Percentiles rank a stretch among this genome's conserved stretches.
These are phyloP conservation scores for Cutaneotrichosporon curvatum DNA, from an alignment of 1,284 basidiomycete species.

Conservation along the genomic window DNA sequence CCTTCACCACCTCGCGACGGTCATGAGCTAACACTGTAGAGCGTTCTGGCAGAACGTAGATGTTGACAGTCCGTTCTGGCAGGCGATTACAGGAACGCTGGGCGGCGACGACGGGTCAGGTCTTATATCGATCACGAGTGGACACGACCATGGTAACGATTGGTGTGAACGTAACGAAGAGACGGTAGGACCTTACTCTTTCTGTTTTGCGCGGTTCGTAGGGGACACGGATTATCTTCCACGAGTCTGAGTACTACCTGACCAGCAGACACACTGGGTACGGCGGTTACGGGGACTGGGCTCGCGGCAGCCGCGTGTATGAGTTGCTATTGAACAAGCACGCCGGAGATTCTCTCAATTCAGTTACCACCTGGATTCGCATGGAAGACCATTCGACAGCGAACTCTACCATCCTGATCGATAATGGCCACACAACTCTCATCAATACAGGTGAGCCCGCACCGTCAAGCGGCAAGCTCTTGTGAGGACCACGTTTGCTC, in stretches of 20 bases:
- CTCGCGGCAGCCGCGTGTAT: constrained; percentile 7
- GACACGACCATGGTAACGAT: constrained; percentile 25
- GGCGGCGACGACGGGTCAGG: constrained; percentile 3
- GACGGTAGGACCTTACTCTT: constrained; percentile 7
- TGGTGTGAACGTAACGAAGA: constrained; percentile 18
- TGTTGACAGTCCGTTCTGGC: constrained; percentile 9
- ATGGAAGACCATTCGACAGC: constrained; percentile 7
- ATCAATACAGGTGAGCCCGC: neutral
- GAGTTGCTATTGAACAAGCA: neutral
- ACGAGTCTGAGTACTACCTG: too few species aligned
- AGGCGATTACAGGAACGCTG: constrained; percentile 3
- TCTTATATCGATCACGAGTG: constrained; percentile 14
- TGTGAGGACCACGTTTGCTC: too few species aligned
- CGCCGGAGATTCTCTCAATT: neutral
- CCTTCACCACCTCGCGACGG: too few species aligned
- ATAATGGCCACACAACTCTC: constrained; percentile 1
- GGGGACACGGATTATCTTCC: neutral
- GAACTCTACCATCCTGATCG: constrained; percentile 7
- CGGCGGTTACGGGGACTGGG: constrained; percentile 12
- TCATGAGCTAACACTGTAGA: neutral
- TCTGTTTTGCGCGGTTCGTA: constrained; percentile 9
- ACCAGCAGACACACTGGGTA: constrained; percentile 8
- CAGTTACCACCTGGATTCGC: constrained; percentile 5
- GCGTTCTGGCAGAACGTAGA: neutral
- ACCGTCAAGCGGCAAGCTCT: too few species aligned